Evolutionary conservation across 305 asterid species (phyloP).

Genomic region (Plantago coronopus): DNA sequence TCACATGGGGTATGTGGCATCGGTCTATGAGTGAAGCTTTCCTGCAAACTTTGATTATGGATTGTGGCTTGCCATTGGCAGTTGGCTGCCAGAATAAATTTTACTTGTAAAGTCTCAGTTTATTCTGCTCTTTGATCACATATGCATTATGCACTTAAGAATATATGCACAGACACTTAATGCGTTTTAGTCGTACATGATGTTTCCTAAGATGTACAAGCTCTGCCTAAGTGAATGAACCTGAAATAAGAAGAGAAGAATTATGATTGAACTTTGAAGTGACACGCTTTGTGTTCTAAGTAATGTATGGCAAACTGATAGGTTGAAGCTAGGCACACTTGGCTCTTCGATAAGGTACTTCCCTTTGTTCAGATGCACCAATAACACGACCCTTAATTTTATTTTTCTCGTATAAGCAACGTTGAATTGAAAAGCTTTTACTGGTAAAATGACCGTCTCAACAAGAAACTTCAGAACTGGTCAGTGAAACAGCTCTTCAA

Average conservation of each 20-base stretch:
- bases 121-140: not conserved
- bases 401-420: too few species aligned
- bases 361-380: not conserved
- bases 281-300: not conserved
- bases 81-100: not conserved
- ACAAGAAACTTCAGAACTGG: slow-evolving; percentile 2
- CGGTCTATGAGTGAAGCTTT: not conserved
- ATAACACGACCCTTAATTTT: not conserved
- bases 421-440: not conserved
- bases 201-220: not conserved
- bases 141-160: not conserved
- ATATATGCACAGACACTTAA: too few species aligned
- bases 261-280: not conserved
- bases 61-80: not conserved
- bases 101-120: not conserved
- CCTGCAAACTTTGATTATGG: not conserved
- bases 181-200: not conserved
- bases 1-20: not conserved
- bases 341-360: not conserved
- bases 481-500: not conserved
- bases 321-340: not conserved
- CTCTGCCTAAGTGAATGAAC: not conserved
- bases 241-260: not conserved
- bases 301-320: too few species aligned
- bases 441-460: not conserved